Percentiles rank a stretch among this genome's conserved stretches.
Evolutionary conservation across 2,329 filamentous ascomycete genomes (phyloP).

Genomic region (Aureobasidium sp.): DNA sequence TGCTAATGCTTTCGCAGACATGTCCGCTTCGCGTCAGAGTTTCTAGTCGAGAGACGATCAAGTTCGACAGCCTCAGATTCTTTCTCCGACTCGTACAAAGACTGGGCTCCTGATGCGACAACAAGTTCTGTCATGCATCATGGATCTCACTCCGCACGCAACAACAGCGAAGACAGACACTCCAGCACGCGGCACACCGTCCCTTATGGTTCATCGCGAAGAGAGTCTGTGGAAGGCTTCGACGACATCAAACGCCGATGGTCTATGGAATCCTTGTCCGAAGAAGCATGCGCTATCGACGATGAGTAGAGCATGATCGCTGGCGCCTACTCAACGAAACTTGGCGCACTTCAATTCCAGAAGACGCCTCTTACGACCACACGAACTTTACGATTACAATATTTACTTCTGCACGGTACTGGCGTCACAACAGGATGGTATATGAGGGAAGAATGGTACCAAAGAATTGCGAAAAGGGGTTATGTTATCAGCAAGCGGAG

Average conservation of each 20-base stretch:
- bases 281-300: neutral
- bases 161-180: neutral
- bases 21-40: neutral
- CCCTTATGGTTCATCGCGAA: neutral
- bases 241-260: conserved; percentile 6
- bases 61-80: neutral
- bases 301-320: neutral
- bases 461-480: neutral
- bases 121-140: neutral
- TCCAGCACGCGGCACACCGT: neutral
- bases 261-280: neutral
- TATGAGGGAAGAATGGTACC: neutral
- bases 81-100: neutral
- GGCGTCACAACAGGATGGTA: neutral
- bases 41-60: neutral
- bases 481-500: neutral
- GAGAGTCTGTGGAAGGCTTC: conserved; percentile 6
- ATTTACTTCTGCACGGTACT: neutral
- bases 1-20: neutral
- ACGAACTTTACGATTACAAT: neutral
- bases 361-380: neutral
- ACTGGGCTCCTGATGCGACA: neutral
- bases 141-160: neutral
- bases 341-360: neutral
- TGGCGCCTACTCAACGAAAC: neutral